Evolutionary conservation across 2,329 filamentous ascomycete genomes (phyloP).

Genomic region (Colletotrichum zoysiae): DNA sequence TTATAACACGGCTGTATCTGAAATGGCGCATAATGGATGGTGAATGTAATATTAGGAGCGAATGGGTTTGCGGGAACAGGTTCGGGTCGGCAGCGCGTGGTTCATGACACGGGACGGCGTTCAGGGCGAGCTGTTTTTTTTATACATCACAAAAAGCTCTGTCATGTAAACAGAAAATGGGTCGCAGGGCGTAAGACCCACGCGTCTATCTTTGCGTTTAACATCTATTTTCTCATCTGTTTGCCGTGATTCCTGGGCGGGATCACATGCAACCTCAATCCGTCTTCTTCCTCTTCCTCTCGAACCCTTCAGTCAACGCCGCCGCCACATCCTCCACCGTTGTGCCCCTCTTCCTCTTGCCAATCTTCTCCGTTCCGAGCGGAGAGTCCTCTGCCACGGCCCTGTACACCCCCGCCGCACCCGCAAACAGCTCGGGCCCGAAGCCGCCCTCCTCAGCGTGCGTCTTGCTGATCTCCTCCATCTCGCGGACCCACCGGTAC

Average conservation of each 20-base stretch:
- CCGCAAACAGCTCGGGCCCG: slow-evolving; percentile 65
- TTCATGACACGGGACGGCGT: slow-evolving; percentile 15
- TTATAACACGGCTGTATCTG: not conserved
- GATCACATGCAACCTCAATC: slow-evolving; percentile 5
- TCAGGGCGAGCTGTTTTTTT: not conserved
- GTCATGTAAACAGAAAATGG: not conserved
- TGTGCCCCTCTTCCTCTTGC: slow-evolving; percentile 66
- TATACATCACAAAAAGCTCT: not conserved
- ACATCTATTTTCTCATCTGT: not conserved
- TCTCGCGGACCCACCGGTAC: slow-evolving; percentile 82
- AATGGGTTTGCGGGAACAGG: not conserved
- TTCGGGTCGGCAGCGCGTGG: slow-evolving; percentile 3
- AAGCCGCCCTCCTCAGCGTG: slow-evolving; percentile 76
- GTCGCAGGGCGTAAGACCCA: not conserved
- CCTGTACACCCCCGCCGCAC: slow-evolving; percentile 72
- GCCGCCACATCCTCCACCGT: slow-evolving; percentile 70
- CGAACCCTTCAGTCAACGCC: slow-evolving; percentile 61
- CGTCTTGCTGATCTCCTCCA: slow-evolving; percentile 79
- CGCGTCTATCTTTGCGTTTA: not conserved
- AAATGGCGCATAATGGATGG: slow-evolving; percentile 14
- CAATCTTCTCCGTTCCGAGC: slow-evolving; percentile 70
- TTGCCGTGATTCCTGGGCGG: too few relatives aligned
- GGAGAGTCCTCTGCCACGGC: slow-evolving; percentile 72
- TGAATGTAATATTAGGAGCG: slow-evolving; percentile 5
- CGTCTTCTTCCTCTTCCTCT: slow-evolving; percentile 57